Conservation (phyloP, 2,329 filamentous ascomycete genomes). For the Mycosphaerella arachidis region DNA sequence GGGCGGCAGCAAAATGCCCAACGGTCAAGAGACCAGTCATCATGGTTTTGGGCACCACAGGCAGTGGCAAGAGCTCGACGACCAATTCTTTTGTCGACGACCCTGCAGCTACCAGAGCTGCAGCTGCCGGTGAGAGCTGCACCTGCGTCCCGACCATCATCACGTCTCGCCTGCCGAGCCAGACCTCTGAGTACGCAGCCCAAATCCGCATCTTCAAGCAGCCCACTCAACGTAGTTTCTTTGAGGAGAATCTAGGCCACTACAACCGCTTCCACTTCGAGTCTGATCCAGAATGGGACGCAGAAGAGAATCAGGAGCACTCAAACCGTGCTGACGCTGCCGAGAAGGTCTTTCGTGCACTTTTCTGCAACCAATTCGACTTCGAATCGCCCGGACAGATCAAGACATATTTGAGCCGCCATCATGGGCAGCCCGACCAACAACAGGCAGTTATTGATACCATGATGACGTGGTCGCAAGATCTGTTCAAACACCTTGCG, state of each 20-base stretch:
- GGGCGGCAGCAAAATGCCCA: neutral
- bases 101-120: constrained; percentile 5
- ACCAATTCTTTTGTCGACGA: constrained; percentile 10
- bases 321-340: neutral
- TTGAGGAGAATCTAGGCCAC: constrained; percentile 1
- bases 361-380: constrained; percentile 12
- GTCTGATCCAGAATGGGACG: neutral
- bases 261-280: constrained; percentile 5
- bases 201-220: constrained; percentile 4
- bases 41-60: constrained; percentile 4
- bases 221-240: neutral
- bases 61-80: constrained; percentile 10
- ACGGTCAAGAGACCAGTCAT: neutral
- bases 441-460: neutral
- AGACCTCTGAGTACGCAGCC: constrained; percentile 4
- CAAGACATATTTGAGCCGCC: neutral
- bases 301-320: constrained; percentile 4
- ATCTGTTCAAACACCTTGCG: neutral
- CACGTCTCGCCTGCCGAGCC: neutral
- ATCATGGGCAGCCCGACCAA: neutral
- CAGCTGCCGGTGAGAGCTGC: constrained; percentile 5
- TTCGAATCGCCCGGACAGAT: constrained; percentile 10
- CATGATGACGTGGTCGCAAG: neutral
- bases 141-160: constrained; percentile 10
- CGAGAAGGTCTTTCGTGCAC: constrained; percentile 8